These are phyloP conservation scores for Zygotorulaspora florentina DNA, from an alignment of 805 yeast species.

Conservation along the genomic window DNA sequence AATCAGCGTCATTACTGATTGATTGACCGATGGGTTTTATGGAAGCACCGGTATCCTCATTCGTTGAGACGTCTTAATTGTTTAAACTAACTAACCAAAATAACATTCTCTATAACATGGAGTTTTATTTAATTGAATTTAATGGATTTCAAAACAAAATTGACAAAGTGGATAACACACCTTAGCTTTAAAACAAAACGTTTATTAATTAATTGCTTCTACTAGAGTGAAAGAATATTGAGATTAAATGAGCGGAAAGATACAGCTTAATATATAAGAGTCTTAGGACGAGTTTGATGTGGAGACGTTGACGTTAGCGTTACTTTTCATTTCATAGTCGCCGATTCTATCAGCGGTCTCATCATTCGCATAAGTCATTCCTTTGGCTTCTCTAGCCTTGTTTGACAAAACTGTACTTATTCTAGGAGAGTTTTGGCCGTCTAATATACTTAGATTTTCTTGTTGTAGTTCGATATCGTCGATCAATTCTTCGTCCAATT, in stretches of 20 bases:
- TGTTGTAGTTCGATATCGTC: conserved; percentile 27
- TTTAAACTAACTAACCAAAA: background rate
- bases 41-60: background rate
- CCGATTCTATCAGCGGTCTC: conserved; percentile 2
- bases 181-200: too few relatives aligned
- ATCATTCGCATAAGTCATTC: background rate
- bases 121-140: conserved; percentile 2
- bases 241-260: background rate
- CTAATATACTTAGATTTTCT: conserved; percentile 24
- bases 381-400: conserved; percentile 19
- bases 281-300: conserved; percentile 6
- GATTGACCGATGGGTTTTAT: background rate
- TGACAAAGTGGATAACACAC: too few relatives aligned
- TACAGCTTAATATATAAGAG: background rate
- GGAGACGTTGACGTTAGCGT: conserved; percentile 5
- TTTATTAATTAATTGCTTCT: too few relatives aligned
- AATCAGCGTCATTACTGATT: background rate
- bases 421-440: conserved; percentile 18
- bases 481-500: conserved; percentile 41
- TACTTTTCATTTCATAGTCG: conserved; percentile 8
- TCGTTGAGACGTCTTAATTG: background rate
- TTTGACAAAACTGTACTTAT: conserved; percentile 10
- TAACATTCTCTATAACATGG: conserved; percentile 1
- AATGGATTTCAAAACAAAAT: background rate
- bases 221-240: background rate